Evolutionary conservation across 495 filamentous ascomycete species (phyloP), one percentile per base, ranked within the genome.

Genomic region (Aspergillus cavernicola): DNA sequence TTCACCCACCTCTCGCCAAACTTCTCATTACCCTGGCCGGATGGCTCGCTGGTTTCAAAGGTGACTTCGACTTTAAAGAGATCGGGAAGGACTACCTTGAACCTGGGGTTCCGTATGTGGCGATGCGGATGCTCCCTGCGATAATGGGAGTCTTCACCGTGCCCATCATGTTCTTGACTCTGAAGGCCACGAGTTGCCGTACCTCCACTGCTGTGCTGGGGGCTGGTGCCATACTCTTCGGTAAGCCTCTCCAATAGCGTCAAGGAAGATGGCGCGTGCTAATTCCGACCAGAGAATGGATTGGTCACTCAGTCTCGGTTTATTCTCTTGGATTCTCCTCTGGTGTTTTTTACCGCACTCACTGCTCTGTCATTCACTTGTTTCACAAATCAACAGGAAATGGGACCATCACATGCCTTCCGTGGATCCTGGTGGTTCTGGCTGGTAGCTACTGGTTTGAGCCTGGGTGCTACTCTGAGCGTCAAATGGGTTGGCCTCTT

Each of bases 401-500:
- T 92, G 55, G 93, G 93, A 20, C 90, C 91, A 6, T 78, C 79
- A 0, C 81, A 87, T 66, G 95, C 95, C 11, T 98, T 98, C 72
- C 71, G 81, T 51, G 81, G 84, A 10, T 85, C 82, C 64, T 98
- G 93, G 93, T 98, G 93, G 93, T 95, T 97, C 74, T 98, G 95
- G 93, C 80, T 98, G 40, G 81, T 76, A 35, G 83, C 87, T 61
- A 97, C 89, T 18, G 93, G 93, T 49, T 70, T 97, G 22, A 85
- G 85, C 12, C 78, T 98, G 38, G 93, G 93, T 56, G 89, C 92
- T 36, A 98, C 93, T 1, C 80, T 89, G 52, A 97, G 92, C 71
- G 89, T 97, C 52, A 98, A 98, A 77, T 98, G 93, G 93, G 93
- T 98, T 64, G 93, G 93, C 29, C 77, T 98, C 39, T 97, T 97